Evolutionary conservation across 148 eudicot species (phyloP), one percentile per base, ranked within the genome.

Genomic region (Diospyros lotus): DNA sequence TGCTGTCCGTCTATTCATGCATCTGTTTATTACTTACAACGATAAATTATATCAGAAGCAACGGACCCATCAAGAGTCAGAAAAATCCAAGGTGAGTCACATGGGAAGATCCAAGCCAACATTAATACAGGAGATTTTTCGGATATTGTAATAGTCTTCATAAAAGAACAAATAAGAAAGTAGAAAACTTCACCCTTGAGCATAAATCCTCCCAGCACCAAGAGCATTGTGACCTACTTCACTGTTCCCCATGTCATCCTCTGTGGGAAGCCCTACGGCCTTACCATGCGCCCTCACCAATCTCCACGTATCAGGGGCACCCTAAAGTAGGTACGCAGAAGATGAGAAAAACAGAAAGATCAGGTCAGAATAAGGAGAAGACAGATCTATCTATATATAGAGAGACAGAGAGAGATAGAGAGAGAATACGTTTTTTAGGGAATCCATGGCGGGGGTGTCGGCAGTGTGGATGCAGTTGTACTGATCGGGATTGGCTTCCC

Each of bases 201-300:
- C 95, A 77, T 58, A 94, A 44, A 94, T 90, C 69, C 97, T 74
- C 13, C 98, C 98, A 62, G 97, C 98, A 77, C 98, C 98, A 75
- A 94, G 92, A 63, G 98, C 98, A 87, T 94, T 94, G 78, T 94
- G 98, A 58, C 98, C 98, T 64, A 94, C 97, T 85, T 94, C 98
- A 82, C 98, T 92, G 83, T 94, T 94, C 42, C 98, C 98, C 98
- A 94, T 94, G 75, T 94, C 98, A 85, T 94, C 98, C 59, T 94
- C 98, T 66, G 96, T 88, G 9, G 97, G 98, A 77, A 94, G 90
- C 58, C 98, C 98, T 69, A 94, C 97, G 4, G 97, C 97, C 4
- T 73, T 92, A 54, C 98, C 98, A 76, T 94, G 98, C 39, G 98
- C 98, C 89, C 78, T 94, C 71, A 94, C 84, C 85, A 94, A 83